Evolutionary conservation across 1,284 basidiomycete species (phyloP).

Genomic region (Anthracocystis walkeri): DNA sequence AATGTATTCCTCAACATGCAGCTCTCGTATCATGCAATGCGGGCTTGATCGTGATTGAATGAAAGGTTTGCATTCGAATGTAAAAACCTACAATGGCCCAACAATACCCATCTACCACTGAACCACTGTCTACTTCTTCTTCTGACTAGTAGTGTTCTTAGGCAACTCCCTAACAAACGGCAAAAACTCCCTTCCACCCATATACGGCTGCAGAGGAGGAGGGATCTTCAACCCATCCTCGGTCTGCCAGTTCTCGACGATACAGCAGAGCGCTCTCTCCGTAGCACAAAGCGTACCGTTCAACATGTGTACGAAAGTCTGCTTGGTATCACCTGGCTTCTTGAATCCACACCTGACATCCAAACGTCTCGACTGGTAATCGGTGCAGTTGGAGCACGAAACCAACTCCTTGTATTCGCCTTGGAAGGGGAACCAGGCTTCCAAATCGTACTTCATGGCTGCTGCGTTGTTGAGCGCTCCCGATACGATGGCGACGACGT

Average conservation of each 20-base stretch:
- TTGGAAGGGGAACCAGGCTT: slow-evolving; percentile 99
- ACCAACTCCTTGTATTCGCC: slow-evolving; percentile 88
- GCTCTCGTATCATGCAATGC: too few relatives aligned
- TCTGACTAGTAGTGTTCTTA: slow-evolving; percentile 75
- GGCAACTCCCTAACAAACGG: slow-evolving; percentile 87
- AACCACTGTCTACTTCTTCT: slow-evolving; percentile 73
- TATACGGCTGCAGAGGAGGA: slow-evolving; percentile 88
- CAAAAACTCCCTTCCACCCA: slow-evolving; percentile 93
- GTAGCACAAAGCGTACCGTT: slow-evolving; percentile 94
- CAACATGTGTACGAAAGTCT: slow-evolving; percentile 68
- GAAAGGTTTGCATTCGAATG: neutral
- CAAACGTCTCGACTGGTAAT: slow-evolving; percentile 70
- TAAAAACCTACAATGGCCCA: too few relatives aligned
- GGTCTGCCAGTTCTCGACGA: slow-evolving; percentile 99
- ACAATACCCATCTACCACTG: too few relatives aligned
- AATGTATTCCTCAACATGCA: neutral
- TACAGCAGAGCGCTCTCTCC: slow-evolving; percentile 92
- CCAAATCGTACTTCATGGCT: slow-evolving; percentile 95
- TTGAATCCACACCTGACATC: slow-evolving; percentile 68
- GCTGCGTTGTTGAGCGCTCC: slow-evolving; percentile 97
- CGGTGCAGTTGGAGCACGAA: slow-evolving; percentile 71
- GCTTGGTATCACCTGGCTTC: slow-evolving; percentile 69
- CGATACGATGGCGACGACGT: slow-evolving; percentile 94
- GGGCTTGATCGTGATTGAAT: neutral
- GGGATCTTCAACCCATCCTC: slow-evolving; percentile 91